Conservation (phyloP, 83 land plant genomes). For the Diphasiastrum complanatum region DNA sequence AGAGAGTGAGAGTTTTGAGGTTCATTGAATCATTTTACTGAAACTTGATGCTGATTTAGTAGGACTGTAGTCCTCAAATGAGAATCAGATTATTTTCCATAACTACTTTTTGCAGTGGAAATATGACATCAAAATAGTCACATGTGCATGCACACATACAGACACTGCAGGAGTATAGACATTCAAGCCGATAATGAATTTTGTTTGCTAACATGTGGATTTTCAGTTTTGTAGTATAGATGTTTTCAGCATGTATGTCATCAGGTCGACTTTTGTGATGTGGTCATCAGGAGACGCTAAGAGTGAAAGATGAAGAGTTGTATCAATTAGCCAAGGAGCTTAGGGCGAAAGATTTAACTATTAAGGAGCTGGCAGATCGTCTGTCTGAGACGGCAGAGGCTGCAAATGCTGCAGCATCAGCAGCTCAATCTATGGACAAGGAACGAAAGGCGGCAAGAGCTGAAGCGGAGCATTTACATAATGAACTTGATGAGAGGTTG, state of each 20-base stretch:
- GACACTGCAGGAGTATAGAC: too few species aligned
- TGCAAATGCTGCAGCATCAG: constrained; percentile 92
- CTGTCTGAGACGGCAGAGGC: constrained; percentile 94
- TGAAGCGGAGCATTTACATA: constrained; percentile 52
- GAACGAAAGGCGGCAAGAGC: constrained; percentile 59
- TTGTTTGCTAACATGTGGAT: not conserved
- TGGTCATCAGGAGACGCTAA: constrained; percentile 77
- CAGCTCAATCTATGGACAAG: constrained; percentile 81
- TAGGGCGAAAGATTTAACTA: constrained; percentile 80
- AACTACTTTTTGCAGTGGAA: too few species aligned
- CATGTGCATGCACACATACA: too few species aligned
- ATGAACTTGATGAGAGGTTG: constrained; percentile 43
- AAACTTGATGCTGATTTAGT: too few species aligned
- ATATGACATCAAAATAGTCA: too few species aligned
- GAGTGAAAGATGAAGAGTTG: constrained; percentile 94
- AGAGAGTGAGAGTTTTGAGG: too few species aligned
- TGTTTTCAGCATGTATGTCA: too few species aligned
- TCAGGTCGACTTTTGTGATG: too few species aligned
- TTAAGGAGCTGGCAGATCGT: constrained; percentile 89
- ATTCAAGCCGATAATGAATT: too few species aligned
- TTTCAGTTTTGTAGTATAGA: not conserved
- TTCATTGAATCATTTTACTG: too few species aligned
- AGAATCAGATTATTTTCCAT: too few species aligned
- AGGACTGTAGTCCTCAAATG: too few species aligned
- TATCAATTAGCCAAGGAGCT: constrained; percentile 72